Base-by-base conservation (phyloP, 2,329 filamentous ascomycete genomes). In the Rhinocladiella similis region DNA sequence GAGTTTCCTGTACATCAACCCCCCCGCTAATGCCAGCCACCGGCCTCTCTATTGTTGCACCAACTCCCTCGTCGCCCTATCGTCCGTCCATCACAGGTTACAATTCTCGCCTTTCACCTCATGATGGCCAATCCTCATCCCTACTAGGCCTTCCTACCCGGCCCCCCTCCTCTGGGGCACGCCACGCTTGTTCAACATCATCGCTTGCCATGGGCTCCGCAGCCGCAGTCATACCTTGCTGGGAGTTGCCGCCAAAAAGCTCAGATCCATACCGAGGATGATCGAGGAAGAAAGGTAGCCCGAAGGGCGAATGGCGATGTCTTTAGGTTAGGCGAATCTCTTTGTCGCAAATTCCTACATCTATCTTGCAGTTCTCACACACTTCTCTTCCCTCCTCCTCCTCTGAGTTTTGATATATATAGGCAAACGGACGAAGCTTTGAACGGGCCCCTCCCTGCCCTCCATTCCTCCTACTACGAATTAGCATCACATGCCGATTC, bases 401-500 rank as follows among this genome's bases (percentile, higher is more conserved):
- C n/a, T 39, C 29, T 10, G 6, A 10, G 29, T 12, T 33, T 33
- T 33, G 29, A 7, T 25, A 25, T 33, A 33, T 33, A 33, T 33
- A 22, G 13, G 16, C 27, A 48, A 33, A 25, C 39, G 14, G 10
- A 3, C 33, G 41, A 41, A 33, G 16, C 45, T n/a, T 18, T 25
- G 22, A 46, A 46, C 43, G 4, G 47, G 14, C 12, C 54, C 20
- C 22, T 18, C 19, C 33, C 38, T 39, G 36, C 53, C 49, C 41
- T 47, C 45, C 39, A 47, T 47, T 41, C 13, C 35, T 39, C 53
- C 22, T 29, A 54, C 29, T 36, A 53, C 46, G 41, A 35, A 48
- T 50, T 19, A 39, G 33, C 49, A 20, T 57, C 58, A 56, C 52
- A 63, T 61, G 60, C 52, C 52, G 53, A 47, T 56, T 45, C 22